Percentiles rank a stretch among this genome's conserved stretches.
Evolutionary conservation across 352 stramenopile species (phyloP).

Genomic region (Phytopythium oedochilum): DNA sequence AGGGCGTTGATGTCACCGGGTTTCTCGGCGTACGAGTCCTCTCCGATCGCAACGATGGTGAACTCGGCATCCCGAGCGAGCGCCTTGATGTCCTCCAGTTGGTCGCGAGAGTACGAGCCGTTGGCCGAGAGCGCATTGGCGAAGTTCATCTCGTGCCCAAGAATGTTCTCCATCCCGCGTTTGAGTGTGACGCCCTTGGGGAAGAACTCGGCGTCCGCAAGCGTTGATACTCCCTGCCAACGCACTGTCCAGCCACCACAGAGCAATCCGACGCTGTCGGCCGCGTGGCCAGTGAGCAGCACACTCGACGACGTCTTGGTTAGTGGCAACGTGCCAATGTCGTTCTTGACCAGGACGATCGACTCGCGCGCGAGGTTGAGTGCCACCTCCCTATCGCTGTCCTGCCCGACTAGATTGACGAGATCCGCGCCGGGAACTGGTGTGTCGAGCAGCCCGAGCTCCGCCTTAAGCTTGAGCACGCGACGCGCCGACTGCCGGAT

Average conservation of each 20-base stretch:
- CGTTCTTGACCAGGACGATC: conserved; percentile 86
- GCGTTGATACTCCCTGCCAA: conserved; percentile 82
- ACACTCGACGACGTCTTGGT: conserved; percentile 16
- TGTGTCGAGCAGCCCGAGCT: conserved; percentile 66
- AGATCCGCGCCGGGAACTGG: conserved; percentile 42
- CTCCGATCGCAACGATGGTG: conserved; percentile 77
- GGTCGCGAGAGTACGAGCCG: conserved; percentile 41
- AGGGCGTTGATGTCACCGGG: conserved; percentile 84
- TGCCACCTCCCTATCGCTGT: conserved; percentile 44
- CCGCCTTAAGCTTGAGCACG: conserved; percentile 71
- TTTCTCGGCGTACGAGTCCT: conserved; percentile 83
- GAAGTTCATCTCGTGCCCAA: conserved; percentile 21
- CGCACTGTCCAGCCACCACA: conserved; percentile 83
- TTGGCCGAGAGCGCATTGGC: conserved; percentile 55
- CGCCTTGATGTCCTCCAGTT: conserved; percentile 32
- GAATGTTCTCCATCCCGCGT: conserved; percentile 40
- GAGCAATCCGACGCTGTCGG: conserved; percentile 63
- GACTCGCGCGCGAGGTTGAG: conserved; percentile 75
- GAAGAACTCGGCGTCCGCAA: conserved; percentile 57
- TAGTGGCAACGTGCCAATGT: conserved; percentile 48
- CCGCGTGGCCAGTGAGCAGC: conserved; percentile 65
- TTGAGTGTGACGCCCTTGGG: conserved; percentile 63
- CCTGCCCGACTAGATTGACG: conserved; percentile 40
- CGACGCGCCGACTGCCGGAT: conserved; percentile 53
- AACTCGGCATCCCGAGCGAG: conserved; percentile 18